Percentiles rank a stretch among this genome's conserved stretches.
Evolutionary conservation across 495 filamentous ascomycete genomes (phyloP).

Genomic region (Xylaria telfairii): DNA sequence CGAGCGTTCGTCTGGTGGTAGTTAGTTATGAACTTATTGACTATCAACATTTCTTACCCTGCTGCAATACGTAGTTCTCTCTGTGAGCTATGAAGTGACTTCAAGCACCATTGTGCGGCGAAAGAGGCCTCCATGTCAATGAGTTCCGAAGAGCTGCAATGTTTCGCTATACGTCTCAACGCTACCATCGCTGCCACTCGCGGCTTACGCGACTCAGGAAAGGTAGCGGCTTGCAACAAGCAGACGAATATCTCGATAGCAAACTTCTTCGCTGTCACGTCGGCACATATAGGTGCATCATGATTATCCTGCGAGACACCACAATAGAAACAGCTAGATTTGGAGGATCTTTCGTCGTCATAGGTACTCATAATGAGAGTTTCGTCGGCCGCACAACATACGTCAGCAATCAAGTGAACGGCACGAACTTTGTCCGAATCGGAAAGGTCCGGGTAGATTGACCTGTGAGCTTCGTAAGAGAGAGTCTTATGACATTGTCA

Average conservation of each 20-base stretch:
- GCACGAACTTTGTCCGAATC: slow-evolving; percentile 40
- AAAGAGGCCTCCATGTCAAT: slow-evolving; percentile 69
- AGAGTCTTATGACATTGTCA: background rate
- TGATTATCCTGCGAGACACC: background rate
- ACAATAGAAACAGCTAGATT: slow-evolving; percentile 31
- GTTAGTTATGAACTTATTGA: slow-evolving; percentile 39
- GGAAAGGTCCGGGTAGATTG: slow-evolving; percentile 35
- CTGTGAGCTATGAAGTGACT: slow-evolving; percentile 78
- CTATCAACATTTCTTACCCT: slow-evolving; percentile 51
- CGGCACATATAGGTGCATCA: slow-evolving; percentile 8
- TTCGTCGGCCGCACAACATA: slow-evolving; percentile 45
- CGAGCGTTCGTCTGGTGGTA: slow-evolving; percentile 62
- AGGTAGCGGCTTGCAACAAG: slow-evolving; percentile 61
- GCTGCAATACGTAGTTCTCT: slow-evolving; percentile 86
- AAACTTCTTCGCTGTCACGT: slow-evolving; percentile 25
- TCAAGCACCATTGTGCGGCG: slow-evolving; percentile 80
- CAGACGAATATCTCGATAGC: slow-evolving; percentile 60
- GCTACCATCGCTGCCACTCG: slow-evolving; percentile 77
- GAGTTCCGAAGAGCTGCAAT: slow-evolving; percentile 61
- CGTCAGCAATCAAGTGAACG: slow-evolving; percentile 43
- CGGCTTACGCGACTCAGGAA: slow-evolving; percentile 64
- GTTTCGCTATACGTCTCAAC: slow-evolving; percentile 69
- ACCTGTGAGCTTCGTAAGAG: slow-evolving; percentile 33
- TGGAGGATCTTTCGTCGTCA: slow-evolving; percentile 7
- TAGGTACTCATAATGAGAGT: slow-evolving; percentile 33